Base-by-base conservation (phyloP, 2,329 filamentous ascomycete genomes). In the Furcasterigmium sp. region DNA sequence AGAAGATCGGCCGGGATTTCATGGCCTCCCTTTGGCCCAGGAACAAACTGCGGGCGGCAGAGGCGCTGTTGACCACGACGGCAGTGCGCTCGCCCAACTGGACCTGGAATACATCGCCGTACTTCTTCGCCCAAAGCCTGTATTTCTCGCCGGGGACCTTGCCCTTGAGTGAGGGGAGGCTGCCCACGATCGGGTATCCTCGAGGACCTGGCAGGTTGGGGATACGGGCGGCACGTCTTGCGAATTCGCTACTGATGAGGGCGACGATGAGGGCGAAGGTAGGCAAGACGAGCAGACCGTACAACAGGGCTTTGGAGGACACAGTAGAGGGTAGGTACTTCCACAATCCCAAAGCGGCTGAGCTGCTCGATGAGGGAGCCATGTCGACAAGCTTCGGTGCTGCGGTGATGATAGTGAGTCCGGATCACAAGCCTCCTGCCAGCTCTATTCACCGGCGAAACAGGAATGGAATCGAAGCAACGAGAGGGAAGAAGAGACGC, bases 61-160 rank as follows among this genome's bases (percentile, higher is more conserved):
- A 79, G 53, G 83, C 84, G 8, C 72, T 76, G 55, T 85, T 85
- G 37, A 80, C 80, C 46, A 84, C 82, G 3, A 85, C 70, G 44
- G 83, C 81, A 46, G 82, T 72, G 64, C 80, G 64, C 59, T 60
- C 61, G 11, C 60, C 60, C 13, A 62, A 50, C 43, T 60, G 59
- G 14, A 62, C 58, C 45, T 62, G 58, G 43, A 59, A 62, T 2
- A 62, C 59, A 13, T 56, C 52, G 3, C 59, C 60, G 25, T 58
- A 59, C 6, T 41, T 46, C 13, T 46, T 43, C 2, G 59, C 51
- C 60, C 60, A 62, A 38, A 51, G 50, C 23, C 52, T 50, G 39
- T 59, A 60, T 18, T 52, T 51, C 14, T 58, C 56, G 5, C 55
- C 49, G 28, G 42, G 43, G 6, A 41, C 35, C 35, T 48, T 36